These are phyloP conservation scores for Phoenix dactylifera DNA, from an alignment of 176 grass and related monocot genomes.

Conservation along the genomic window DNA sequence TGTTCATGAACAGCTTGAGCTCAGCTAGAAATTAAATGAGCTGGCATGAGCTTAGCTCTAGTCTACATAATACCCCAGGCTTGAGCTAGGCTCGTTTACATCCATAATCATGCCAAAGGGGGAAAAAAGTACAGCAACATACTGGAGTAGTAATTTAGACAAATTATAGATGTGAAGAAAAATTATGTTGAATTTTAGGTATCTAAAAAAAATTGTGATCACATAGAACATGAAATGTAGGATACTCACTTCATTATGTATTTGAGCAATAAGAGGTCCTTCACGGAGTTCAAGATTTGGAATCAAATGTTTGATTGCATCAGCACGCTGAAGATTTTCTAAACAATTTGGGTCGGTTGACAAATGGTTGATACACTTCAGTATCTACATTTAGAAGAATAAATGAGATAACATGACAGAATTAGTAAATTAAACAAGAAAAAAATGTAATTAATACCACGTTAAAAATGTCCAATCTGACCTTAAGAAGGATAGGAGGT, in stretches of 20 bases:
- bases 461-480: constrained; percentile 22
- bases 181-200: no score
- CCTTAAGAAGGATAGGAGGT: constrained; percentile 90
- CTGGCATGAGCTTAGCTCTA: no score
- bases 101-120: no score
- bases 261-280: constrained; percentile 80
- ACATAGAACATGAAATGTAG: background rate
- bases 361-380: constrained; percentile 96
- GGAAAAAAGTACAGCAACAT: no score
- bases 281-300: constrained; percentile 92
- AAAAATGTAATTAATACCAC: no score
- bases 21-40: no score
- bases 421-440: constrained; percentile 23
- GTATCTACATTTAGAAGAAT: constrained; percentile 48
- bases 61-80: no score
- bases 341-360: constrained; percentile 96
- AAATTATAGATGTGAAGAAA: no score
- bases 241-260: constrained; percentile 70
- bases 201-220: no score
- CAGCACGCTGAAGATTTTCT: constrained; percentile 90
- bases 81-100: no score
- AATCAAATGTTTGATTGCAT: constrained; percentile 98
- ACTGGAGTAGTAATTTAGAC: no score
- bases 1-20: no score
- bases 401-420: constrained; percentile 4